These are phyloP conservation scores for Gardenia jasminoides DNA, from an alignment of 257 asterid species.

Conservation along the genomic window DNA sequence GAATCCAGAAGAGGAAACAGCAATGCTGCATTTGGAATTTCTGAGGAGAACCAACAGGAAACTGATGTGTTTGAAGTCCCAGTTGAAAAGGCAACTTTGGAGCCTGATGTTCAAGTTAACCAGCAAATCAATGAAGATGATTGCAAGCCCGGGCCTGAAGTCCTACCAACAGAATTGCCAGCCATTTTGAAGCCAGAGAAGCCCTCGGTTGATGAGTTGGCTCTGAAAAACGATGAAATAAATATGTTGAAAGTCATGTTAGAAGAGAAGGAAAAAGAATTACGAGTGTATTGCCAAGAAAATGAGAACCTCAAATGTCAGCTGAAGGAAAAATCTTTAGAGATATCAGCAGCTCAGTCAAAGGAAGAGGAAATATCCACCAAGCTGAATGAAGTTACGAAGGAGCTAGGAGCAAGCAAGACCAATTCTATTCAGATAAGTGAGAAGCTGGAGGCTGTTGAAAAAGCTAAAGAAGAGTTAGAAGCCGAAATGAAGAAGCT, in stretches of 20 bases:
- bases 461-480: conserved; percentile 53
- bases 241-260: conserved; percentile 36
- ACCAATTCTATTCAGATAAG: conserved; percentile 22
- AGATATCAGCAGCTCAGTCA: conserved; percentile 36
- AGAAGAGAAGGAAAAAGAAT: conserved; percentile 56
- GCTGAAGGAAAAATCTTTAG: conserved; percentile 42
- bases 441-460: conserved; percentile 53
- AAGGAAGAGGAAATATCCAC: conserved; percentile 40
- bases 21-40: conserved; percentile 16
- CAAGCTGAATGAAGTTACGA: conserved; percentile 34
- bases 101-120: conserved; percentile 24
- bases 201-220: conserved; percentile 40
- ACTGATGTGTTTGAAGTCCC: conserved; percentile 82
- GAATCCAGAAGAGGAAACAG: conserved; percentile 23
- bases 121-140: conserved; percentile 38
- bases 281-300: conserved; percentile 36
- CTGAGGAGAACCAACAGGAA: conserved; percentile 49
- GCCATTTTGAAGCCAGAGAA: conserved; percentile 32
- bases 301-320: conserved; percentile 43
- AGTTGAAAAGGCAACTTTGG: conserved; percentile 37
- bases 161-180: conserved; percentile 25
- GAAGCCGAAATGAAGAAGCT: conserved; percentile 87
- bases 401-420: conserved; percentile 64
- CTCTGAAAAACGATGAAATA: conserved; percentile 48
- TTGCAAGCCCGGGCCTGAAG: conserved; percentile 20